These are phyloP conservation scores for Chlamydomonas sp. DNA, from an alignment of 139 green algal species.

Conservation along the genomic window DNA sequence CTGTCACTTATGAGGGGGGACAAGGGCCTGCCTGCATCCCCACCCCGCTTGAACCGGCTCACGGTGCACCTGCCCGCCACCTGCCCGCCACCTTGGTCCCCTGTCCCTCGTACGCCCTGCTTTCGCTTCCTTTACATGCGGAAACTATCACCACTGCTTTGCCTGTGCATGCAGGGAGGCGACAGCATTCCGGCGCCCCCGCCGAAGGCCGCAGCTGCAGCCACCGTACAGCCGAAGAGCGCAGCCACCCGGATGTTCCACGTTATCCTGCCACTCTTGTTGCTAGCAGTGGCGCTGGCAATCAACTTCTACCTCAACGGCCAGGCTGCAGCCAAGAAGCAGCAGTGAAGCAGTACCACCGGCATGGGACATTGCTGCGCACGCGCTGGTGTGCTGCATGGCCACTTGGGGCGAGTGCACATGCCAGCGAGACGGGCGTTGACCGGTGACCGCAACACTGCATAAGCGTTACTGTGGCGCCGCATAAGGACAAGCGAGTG, in stretches of 20 bases:
- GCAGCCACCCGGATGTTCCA: conserved; percentile 39
- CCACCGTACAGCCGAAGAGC: conserved; percentile 12
- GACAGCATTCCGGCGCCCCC: conserved; percentile 43
- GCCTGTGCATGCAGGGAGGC: conserved; percentile 49
- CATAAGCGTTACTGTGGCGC: too few species aligned
- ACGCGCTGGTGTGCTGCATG: too few species aligned
- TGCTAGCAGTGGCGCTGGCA: conserved; percentile 50
- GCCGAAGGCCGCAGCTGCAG: not conserved
- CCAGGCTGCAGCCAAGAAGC: not conserved
- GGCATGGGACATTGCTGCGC: too few species aligned
- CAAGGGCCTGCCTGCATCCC: not conserved
- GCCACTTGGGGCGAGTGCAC: too few species aligned
- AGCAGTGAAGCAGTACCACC: not conserved
- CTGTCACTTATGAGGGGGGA: not conserved
- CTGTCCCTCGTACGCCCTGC: too few species aligned
- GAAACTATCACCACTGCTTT: not conserved
- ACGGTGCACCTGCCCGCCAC: not conserved
- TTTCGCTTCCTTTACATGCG: too few species aligned
- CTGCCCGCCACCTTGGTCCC: not conserved
- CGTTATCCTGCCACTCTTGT: conserved; percentile 59
- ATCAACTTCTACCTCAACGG: conserved; percentile 47
- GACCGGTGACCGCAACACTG: too few species aligned
- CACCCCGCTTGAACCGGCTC: not conserved
- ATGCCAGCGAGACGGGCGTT: too few species aligned
- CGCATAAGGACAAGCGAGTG: too few species aligned